A percentile compares a stretch with the other conserved stretches of the same genome.
These are phyloP conservation scores for Cucumis melo DNA, from an alignment of 306 rosid species.

Conservation along the genomic window DNA sequence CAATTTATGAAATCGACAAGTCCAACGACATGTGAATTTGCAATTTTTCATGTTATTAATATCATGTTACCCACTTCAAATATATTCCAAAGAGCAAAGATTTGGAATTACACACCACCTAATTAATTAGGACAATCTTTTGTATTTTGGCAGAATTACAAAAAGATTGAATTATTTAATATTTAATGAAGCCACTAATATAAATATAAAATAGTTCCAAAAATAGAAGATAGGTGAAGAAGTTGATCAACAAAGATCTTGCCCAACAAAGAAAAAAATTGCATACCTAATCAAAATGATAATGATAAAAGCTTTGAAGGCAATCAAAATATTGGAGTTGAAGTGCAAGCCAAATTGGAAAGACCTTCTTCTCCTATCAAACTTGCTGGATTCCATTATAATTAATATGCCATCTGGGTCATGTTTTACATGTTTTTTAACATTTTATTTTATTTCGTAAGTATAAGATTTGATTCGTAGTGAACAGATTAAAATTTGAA, in stretches of 20 bases:
- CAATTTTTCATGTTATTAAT: no score
- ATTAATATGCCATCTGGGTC: not conserved
- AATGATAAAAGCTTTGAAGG: not conserved
- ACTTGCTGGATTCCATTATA: not conserved
- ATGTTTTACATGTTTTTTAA: not conserved
- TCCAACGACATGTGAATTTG: no score
- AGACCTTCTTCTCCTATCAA: not conserved
- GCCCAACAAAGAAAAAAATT: not conserved
- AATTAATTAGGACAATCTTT: not conserved
- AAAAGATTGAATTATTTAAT: not conserved
- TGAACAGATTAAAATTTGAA: no score
- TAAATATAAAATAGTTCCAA: not conserved
- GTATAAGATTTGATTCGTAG: no score
- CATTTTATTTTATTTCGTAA: no score
- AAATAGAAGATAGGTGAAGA: not conserved
- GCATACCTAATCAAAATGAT: not conserved
- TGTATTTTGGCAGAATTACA: no score
- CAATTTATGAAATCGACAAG: no score
- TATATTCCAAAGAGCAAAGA: not conserved
- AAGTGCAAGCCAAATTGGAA: constrained; percentile 2
- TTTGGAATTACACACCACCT: not conserved
- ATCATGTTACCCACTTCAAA: no score
- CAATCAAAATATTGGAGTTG: not conserved
- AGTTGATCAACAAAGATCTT: not conserved
- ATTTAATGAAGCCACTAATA: not conserved